These are phyloP conservation scores for Coemansia sp. DNA, from an alignment of 192 early-diverging fungal species.

Conservation along the genomic window DNA sequence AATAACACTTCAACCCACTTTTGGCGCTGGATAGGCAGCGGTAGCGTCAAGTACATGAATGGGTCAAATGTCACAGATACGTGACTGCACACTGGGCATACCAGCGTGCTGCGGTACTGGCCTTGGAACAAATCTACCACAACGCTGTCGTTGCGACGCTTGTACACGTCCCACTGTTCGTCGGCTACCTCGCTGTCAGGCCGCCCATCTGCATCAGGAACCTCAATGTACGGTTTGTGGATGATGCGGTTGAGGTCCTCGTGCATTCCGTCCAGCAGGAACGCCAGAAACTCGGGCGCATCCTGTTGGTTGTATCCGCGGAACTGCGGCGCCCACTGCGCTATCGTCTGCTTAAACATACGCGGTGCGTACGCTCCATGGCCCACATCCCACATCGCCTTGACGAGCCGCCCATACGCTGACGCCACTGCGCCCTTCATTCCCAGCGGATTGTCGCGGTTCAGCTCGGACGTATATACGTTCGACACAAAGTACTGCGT, in stretches of 20 bases:
- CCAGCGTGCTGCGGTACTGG: constrained; percentile 61
- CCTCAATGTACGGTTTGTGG: constrained; percentile 76
- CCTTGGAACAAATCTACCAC: constrained; percentile 78
- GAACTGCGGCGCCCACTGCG: constrained; percentile 52
- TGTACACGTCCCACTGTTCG: constrained; percentile 72
- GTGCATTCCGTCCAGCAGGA: constrained; percentile 79
- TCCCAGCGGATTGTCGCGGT: constrained; percentile 69
- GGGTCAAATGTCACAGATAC: constrained; percentile 80
- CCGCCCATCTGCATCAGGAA: constrained; percentile 67
- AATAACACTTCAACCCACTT: constrained; percentile 55
- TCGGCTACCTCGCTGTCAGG: constrained; percentile 67
- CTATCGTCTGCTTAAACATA: constrained; percentile 68
- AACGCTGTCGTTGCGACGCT: constrained; percentile 72
- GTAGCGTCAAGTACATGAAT: constrained; percentile 74
- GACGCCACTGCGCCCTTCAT: constrained; percentile 71
- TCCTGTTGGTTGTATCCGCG: constrained; percentile 80
- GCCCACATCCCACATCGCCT: constrained; percentile 61
- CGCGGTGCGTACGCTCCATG: constrained; percentile 64
- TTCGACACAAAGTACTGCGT: constrained; percentile 61
- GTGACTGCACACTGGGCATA: constrained; percentile 55
- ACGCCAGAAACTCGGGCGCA: constrained; percentile 80
- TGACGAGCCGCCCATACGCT: constrained; percentile 63
- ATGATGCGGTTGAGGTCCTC: constrained; percentile 82
- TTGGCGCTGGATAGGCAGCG: constrained; percentile 69
- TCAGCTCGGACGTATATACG: constrained; percentile 61